Percentiles rank a stretch among this genome's conserved stretches.
phyloP scores from a whole-genome alignment of 2,329 filamentous ascomycete genomes.

The Sporothrix inflata region DNA sequence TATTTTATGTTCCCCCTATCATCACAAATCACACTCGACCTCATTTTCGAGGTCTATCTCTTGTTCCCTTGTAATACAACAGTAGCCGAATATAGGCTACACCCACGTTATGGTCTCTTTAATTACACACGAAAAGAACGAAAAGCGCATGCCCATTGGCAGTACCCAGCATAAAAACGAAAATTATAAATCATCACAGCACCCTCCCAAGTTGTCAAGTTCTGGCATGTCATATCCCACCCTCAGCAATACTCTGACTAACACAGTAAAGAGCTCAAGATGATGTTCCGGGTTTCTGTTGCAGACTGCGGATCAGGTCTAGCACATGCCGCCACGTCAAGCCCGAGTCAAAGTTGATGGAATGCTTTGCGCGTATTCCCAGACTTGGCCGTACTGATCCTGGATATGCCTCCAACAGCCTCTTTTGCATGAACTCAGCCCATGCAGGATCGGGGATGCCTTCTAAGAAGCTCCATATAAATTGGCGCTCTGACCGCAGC shows the following conservation, averaged over 20 bases:
- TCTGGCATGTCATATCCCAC: not conserved
- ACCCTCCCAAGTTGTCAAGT: not conserved
- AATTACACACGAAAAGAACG: not conserved
- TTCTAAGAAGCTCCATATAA: conserved; percentile 34
- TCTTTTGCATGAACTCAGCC: conserved; percentile 30
- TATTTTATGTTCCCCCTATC: too few relatives aligned
- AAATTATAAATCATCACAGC: not conserved
- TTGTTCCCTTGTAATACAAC: too few relatives aligned
- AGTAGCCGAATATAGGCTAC: too few relatives aligned
- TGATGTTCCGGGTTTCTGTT: conserved; percentile 14
- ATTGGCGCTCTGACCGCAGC: conserved; percentile 34
- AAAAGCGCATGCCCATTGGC: not conserved
- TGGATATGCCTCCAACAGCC: conserved; percentile 29
- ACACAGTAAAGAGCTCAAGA: not conserved
- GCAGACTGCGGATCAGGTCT: conserved; percentile 26
- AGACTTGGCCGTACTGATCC: conserved; percentile 28
- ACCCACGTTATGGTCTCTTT: not conserved
- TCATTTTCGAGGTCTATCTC: too few relatives aligned
- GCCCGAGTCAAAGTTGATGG: conserved; percentile 30
- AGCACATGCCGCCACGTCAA: conserved; percentile 32
- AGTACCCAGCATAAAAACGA: not conserved
- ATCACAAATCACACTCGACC: too few relatives aligned
- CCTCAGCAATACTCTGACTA: not conserved
- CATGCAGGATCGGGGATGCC: conserved; percentile 31
- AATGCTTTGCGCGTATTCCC: conserved; percentile 31